Base-by-base conservation (phyloP, 2,329 filamentous ascomycete species). In the Lomentospora prolificans region DNA sequence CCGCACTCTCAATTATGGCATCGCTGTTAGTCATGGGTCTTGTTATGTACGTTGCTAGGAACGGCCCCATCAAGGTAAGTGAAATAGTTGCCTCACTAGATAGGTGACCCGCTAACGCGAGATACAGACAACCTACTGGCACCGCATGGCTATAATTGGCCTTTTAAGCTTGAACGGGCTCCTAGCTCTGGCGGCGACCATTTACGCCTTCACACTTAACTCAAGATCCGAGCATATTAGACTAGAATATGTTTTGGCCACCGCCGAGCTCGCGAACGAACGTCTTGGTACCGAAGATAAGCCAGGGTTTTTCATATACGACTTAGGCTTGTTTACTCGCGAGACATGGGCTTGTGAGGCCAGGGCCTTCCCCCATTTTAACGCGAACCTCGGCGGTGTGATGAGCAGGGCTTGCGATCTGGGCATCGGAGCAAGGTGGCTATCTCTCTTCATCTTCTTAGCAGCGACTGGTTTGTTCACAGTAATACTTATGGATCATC, bases 121-220 rank as follows among this genome's bases (percentile, higher is more conserved):
- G 22, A 30, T 19, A 22, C 12, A 55, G 53, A 24, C 28, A 14
- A 48, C 53, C 4, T 50, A 19, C 41, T 24, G 25, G 14, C 19
- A 31, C 14, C 53, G 53, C 22, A 7, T 55, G 14, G 27, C 39
- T n/a, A 12, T 55, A 25, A 22, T 50, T 12, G 22, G 30, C 39
- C 10, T 31, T 25, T 9, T 33, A 22, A 41, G 12, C 7, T 24
- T 55, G 17, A 55, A 30, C 12, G 53, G 19, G n/a, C 24, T 28
- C 27, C 7, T 55, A 9, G 41, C 53, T 27, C 39, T 55, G 8
- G 53, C 41, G 6, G 27, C 36, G 9, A 50, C 53, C 30, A 55
- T 55, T 9, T 48, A 55, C 28, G 9, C 41, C 39, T 55, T 55
- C 27, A 31, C 41, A 27, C 41, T 55, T n/a, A 55, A 55, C 53